A percentile compares a stretch with the other conserved stretches of the same genome.
Evolutionary conservation across 1,284 basidiomycete genomes (phyloP).

Genomic region (Tremellales sp.): DNA sequence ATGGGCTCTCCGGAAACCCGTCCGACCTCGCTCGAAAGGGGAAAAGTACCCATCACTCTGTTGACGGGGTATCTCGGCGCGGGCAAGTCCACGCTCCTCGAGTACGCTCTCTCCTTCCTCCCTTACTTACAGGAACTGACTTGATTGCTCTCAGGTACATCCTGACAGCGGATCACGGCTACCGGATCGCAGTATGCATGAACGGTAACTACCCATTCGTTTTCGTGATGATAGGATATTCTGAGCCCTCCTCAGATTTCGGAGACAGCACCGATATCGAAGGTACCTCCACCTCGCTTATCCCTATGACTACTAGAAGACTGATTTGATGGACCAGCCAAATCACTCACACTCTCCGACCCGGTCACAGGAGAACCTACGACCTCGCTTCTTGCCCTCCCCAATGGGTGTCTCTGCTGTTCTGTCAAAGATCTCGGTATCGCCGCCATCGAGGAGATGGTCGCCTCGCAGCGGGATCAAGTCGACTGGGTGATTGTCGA

Average conservation of each 20-base stretch:
- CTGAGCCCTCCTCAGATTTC: slow-evolving; percentile 35
- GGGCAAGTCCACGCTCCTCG: slow-evolving; percentile 82
- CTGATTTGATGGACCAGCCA: slow-evolving; percentile 11
- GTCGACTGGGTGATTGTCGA: slow-evolving; percentile 92
- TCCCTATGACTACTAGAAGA: background rate
- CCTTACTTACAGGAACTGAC: background rate
- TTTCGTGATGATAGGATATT: background rate
- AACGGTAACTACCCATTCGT: slow-evolving; percentile 56
- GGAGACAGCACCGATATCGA: slow-evolving; percentile 52
- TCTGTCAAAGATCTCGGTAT: slow-evolving; percentile 87
- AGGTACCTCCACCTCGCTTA: slow-evolving; percentile 26
- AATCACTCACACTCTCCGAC: slow-evolving; percentile 59
- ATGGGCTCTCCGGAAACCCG: too few relatives aligned
- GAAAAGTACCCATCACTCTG: slow-evolving; percentile 75
- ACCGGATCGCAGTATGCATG: slow-evolving; percentile 94
- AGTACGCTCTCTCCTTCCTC: slow-evolving; percentile 27
- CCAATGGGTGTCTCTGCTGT: slow-evolving; percentile 92
- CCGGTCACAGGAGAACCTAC: slow-evolving; percentile 42
- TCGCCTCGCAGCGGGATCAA: slow-evolving; percentile 56
- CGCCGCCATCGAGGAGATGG: slow-evolving; percentile 82
- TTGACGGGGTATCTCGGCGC: slow-evolving; percentile 84
- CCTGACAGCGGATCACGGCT: slow-evolving; percentile 83
- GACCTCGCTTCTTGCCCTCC: slow-evolving; percentile 66
- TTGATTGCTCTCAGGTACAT: slow-evolving; percentile 60
- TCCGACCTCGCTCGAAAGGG: slow-evolving; percentile 18